Evolutionary conservation across 192 early-diverging fungal species (phyloP).

Genomic region (Mortierella antarctica): DNA sequence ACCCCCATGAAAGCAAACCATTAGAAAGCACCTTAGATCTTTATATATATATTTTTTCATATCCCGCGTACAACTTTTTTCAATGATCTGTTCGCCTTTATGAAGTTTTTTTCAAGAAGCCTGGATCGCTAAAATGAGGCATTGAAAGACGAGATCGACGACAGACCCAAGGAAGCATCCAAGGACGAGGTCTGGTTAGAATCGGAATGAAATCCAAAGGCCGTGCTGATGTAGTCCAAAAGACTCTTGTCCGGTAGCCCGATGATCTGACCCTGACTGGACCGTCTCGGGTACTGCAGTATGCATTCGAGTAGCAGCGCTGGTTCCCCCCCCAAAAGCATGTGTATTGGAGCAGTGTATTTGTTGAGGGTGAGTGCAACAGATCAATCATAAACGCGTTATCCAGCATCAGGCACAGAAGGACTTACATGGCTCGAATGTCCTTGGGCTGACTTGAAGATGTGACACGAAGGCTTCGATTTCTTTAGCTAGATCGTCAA

Average conservation of each 20-base stretch:
- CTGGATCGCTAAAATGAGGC: background rate
- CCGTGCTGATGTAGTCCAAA: conserved; percentile 25
- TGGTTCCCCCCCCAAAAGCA: background rate
- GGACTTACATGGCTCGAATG: conserved; percentile 29
- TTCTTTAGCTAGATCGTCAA: conserved; percentile 21
- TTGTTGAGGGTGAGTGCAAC: background rate
- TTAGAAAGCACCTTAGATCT: too few species aligned
- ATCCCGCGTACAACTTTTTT: too few species aligned
- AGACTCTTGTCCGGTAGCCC: conserved; percentile 15
- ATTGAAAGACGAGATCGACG: background rate
- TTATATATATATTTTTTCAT: too few species aligned
- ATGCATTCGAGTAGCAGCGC: conserved; percentile 25
- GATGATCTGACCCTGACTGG: conserved; percentile 10
- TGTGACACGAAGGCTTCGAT: conserved; percentile 21
- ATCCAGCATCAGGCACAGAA: background rate
- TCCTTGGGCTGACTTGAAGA: background rate
- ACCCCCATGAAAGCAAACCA: too few species aligned
- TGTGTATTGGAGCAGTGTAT: background rate
- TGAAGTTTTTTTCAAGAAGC: too few species aligned
- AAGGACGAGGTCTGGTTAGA: background rate
- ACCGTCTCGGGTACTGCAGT: conserved; percentile 20
- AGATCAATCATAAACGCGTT: background rate
- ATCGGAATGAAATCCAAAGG: conserved; percentile 12
- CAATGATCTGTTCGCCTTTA: too few species aligned
- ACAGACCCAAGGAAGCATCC: background rate